A percentile compares a stretch with the other conserved stretches of the same genome.
phyloP scores from a whole-genome alignment of 2,329 filamentous ascomycete species.

The Leptosphaerulina australis region DNA sequence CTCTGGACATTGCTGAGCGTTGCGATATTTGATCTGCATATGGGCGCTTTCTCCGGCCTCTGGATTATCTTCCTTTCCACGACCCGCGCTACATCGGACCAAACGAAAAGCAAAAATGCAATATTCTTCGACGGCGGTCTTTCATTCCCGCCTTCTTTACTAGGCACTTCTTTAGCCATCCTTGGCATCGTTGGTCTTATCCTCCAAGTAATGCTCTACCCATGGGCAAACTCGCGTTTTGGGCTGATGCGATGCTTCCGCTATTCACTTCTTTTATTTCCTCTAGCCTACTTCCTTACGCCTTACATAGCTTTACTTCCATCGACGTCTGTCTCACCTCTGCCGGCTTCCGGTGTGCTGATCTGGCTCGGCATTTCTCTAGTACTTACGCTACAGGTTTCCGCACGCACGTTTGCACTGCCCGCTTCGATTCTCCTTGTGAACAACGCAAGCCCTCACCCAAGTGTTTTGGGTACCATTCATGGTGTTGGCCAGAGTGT shows the following conservation, averaged over 20 bases:
- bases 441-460: conserved; percentile 64
- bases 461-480: conserved; percentile 62
- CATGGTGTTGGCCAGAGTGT: conserved; percentile 65
- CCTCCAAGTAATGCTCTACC: conserved; percentile 75
- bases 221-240: conserved; percentile 67
- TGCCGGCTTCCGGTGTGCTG: conserved; percentile 59
- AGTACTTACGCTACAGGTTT: conserved; percentile 71
- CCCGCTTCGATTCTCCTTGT: conserved; percentile 63
- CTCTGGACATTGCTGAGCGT: conserved; percentile 66
- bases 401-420: conserved; percentile 71
- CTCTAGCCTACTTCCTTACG: conserved; percentile 70
- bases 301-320: conserved; percentile 75
- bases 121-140: conserved; percentile 74
- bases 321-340: conserved; percentile 53
- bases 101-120: conserved; percentile 15
- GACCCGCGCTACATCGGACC: conserved; percentile 57
- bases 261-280: conserved; percentile 71
- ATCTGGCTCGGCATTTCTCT: conserved; percentile 70
- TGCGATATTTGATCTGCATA: conserved; percentile 73
- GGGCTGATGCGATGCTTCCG: conserved; percentile 73
- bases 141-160: conserved; percentile 71
- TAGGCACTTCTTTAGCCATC: conserved; percentile 79
- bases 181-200: conserved; percentile 77
- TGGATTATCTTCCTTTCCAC: conserved; percentile 80
- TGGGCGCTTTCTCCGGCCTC: conserved; percentile 75